phyloP scores from a whole-genome alignment of 2,329 filamentous ascomycete genomes.

The Orbilia javanica region DNA sequence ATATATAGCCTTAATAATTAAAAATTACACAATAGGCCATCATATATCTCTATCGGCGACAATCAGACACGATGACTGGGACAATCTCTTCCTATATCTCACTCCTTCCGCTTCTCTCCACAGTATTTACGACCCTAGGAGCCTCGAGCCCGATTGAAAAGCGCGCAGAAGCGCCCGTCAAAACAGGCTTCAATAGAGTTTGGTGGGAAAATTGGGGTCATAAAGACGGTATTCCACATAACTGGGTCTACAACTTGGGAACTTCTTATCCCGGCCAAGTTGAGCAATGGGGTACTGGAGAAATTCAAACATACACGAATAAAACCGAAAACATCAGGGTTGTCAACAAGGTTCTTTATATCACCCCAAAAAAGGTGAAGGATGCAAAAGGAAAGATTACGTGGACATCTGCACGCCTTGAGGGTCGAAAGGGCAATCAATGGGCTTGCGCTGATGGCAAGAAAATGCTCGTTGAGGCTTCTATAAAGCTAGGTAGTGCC shows the following conservation, averaged over 20 bases:
- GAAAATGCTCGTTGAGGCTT: constrained; percentile 65
- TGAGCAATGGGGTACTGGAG: constrained; percentile 68
- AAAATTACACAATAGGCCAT: neutral
- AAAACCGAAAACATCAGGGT: constrained; percentile 66
- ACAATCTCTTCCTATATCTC: neutral
- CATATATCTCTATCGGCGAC: neutral
- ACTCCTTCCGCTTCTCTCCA: neutral
- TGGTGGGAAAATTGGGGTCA: constrained; percentile 43
- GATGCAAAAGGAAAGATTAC: constrained; percentile 55
- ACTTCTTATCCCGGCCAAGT: constrained; percentile 42
- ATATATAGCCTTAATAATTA: neutral
- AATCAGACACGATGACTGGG: constrained; percentile 1
- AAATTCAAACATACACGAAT: constrained; percentile 68
- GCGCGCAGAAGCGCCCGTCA: neutral
- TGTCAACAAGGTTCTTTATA: constrained; percentile 65
- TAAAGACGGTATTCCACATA: constrained; percentile 18
- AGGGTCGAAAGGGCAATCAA: constrained; percentile 63
- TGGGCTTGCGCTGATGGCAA: constrained; percentile 64
- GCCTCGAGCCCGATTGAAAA: neutral
- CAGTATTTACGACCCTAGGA: neutral
- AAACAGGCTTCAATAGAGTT: constrained; percentile 29
- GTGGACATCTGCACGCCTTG: constrained; percentile 69
- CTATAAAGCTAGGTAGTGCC: constrained; percentile 62
- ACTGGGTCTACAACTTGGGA: constrained; percentile 35
- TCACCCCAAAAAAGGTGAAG: constrained; percentile 63